Conservation (phyloP, 495 filamentous ascomycete genomes). For the Xylaria grammica region DNA sequence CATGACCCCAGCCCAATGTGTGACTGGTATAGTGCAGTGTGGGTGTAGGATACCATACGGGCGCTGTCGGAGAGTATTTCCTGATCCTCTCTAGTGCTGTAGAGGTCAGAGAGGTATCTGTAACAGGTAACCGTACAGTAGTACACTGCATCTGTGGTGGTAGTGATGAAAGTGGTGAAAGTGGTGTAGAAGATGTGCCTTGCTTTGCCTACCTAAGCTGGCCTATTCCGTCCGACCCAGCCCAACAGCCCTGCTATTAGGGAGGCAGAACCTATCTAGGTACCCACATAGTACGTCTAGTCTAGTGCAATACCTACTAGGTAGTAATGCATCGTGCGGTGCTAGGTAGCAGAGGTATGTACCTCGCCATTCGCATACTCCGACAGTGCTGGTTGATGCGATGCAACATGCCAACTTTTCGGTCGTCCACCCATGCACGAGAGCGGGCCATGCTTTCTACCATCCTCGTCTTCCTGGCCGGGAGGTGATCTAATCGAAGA, state of each 20-base stretch:
- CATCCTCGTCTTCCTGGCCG: conserved; percentile 11
- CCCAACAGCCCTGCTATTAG: too few species aligned
- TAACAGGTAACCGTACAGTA: not conserved
- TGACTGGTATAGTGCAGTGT: conserved; percentile 3
- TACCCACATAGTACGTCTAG: too few species aligned
- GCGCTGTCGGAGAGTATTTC: conserved; percentile 22
- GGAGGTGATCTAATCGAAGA: conserved; percentile 13
- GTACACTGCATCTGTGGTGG: too few species aligned
- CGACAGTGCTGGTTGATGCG: conserved; percentile 8
- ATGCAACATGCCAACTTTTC: conserved; percentile 26
- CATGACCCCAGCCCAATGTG: conserved; percentile 35
- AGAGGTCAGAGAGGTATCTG: not conserved
- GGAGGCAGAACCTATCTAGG: too few species aligned
- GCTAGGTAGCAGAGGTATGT: not conserved
- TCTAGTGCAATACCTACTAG: too few species aligned
- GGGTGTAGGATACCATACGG: not conserved
- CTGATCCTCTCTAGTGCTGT: conserved; percentile 7
- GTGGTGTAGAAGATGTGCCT: too few species aligned
- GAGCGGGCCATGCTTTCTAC: conserved; percentile 31
- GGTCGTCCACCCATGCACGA: conserved; percentile 34
- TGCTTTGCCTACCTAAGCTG: too few species aligned
- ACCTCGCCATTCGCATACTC: conserved; percentile 14
- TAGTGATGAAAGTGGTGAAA: too few species aligned
- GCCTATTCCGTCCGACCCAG: too few species aligned
- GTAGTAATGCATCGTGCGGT: too few species aligned